A percentile compares a stretch with the other conserved stretches of the same genome.
Evolutionary conservation across 1,284 basidiomycete species (phyloP).

Genomic region (Sanguinoderma infundibulare): DNA sequence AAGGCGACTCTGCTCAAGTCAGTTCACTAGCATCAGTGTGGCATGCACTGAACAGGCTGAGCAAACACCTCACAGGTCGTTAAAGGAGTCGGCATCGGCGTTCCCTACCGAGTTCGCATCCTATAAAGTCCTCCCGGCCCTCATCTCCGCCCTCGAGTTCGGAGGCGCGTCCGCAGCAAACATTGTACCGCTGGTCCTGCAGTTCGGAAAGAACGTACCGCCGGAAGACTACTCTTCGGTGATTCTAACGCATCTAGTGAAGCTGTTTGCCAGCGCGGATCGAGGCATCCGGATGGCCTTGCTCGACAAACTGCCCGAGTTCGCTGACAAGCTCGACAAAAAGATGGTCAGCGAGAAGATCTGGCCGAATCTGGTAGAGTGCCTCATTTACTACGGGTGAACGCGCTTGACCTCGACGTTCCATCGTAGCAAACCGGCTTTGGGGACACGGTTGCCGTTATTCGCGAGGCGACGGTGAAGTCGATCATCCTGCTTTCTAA

Average conservation of each 20-base stretch:
- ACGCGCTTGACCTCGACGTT: no score
- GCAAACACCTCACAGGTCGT: constrained; percentile 48
- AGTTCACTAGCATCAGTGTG: neutral
- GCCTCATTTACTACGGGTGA: neutral
- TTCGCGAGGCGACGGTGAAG: constrained; percentile 94
- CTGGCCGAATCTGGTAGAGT: constrained; percentile 87
- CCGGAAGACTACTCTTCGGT: constrained; percentile 74
- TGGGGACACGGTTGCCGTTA: constrained; percentile 90
- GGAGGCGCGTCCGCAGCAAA: constrained; percentile 77
- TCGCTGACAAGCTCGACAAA: constrained; percentile 87
- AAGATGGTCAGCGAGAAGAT: constrained; percentile 86
- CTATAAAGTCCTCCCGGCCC: constrained; percentile 86
- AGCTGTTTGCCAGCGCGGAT: constrained; percentile 87
- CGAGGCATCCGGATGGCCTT: constrained; percentile 94
- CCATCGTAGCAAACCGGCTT: constrained; percentile 90
- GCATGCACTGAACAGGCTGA: neutral
- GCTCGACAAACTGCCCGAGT: constrained; percentile 85
- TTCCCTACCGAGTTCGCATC: constrained; percentile 90
- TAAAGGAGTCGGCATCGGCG: constrained; percentile 80
- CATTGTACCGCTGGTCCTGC: constrained; percentile 84
- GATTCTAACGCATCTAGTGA: constrained; percentile 81
- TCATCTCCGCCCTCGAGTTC: constrained; percentile 84
- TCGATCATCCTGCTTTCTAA: constrained; percentile 85
- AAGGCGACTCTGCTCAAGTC: constrained; percentile 77
- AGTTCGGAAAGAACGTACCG: constrained; percentile 76